These are phyloP conservation scores for Pisolithus sp. DNA, from an alignment of 768 basidiomycete species.

Conservation along the genomic window DNA sequence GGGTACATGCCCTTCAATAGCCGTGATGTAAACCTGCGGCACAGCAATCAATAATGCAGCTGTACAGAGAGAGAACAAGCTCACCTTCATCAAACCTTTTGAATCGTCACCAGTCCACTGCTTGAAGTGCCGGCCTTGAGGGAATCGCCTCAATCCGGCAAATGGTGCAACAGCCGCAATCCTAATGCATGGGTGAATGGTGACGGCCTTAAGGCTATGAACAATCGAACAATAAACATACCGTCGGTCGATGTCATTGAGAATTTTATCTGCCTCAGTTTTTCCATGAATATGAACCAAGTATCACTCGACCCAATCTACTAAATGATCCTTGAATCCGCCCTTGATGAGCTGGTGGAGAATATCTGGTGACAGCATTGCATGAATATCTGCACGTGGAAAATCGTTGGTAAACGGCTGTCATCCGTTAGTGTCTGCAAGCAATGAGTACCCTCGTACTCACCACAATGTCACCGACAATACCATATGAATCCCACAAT, in stretches of 20 bases:
- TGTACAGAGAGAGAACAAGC: background rate
- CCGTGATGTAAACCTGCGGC: background rate
- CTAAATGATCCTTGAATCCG: constrained; percentile 36
- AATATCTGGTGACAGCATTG: constrained; percentile 31
- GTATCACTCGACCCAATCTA: constrained; percentile 22
- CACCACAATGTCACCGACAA: background rate
- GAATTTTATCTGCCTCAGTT: too few relatives aligned
- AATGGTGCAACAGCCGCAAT: too few relatives aligned
- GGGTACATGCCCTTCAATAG: background rate
- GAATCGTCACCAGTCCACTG: too few relatives aligned
- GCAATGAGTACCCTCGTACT: background rate
- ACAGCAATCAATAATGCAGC: background rate
- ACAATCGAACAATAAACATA: too few relatives aligned
- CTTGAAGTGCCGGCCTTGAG: too few relatives aligned
- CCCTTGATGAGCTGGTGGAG: constrained; percentile 45
- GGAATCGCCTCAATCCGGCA: too few relatives aligned
- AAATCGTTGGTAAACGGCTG: background rate
- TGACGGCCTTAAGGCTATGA: too few relatives aligned
- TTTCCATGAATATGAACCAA: too few relatives aligned
- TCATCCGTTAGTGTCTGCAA: background rate
- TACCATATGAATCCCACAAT: constrained; percentile 18
- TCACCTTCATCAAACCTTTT: background rate
- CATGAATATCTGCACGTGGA: constrained; percentile 27
- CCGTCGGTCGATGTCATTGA: too few relatives aligned
- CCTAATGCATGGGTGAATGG: too few relatives aligned